phyloP scores from a whole-genome alignment of 345 rosid species.

The Lepidium sativum region DNA sequence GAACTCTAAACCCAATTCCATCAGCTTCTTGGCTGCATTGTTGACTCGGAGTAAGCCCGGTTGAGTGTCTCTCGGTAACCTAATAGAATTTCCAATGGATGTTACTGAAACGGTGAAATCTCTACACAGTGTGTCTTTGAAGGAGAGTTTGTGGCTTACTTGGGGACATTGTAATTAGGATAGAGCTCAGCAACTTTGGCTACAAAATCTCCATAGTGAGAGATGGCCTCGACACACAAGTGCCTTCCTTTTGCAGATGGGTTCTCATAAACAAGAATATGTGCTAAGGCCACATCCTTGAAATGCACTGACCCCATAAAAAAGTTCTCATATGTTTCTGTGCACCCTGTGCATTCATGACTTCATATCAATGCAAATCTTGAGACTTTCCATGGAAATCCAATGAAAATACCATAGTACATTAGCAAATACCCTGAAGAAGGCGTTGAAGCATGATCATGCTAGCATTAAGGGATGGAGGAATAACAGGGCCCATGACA shows the following conservation, averaged over 20 bases:
- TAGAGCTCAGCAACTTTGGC: constrained; percentile 90
- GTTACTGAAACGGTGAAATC: background rate
- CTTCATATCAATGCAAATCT: background rate
- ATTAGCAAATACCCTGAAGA: constrained; percentile 44
- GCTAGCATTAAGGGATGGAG: constrained; percentile 70
- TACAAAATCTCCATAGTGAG: constrained; percentile 84
- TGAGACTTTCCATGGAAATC: background rate
- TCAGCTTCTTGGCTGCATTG: constrained; percentile 60
- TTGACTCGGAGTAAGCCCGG: constrained; percentile 66
- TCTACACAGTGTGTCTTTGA: background rate
- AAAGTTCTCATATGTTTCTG: constrained; percentile 60
- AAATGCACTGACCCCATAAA: constrained; percentile 91
- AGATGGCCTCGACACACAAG: constrained; percentile 73
- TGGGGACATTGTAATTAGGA: constrained; percentile 66
- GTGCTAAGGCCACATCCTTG: constrained; percentile 85
- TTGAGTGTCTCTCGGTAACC: constrained; percentile 75
- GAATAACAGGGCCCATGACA: constrained; percentile 81
- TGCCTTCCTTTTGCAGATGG: constrained; percentile 75
- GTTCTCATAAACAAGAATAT: constrained; percentile 80
- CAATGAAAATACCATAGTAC: background rate
- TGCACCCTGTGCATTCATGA: constrained; percentile 50
- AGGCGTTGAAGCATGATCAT: constrained; percentile 69
- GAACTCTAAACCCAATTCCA: constrained; percentile 68
- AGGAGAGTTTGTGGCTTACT: constrained; percentile 32
- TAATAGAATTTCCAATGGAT: background rate